Base-by-base conservation (phyloP, 768 basidiomycete species). In the Pulveroboletus frians region DNA sequence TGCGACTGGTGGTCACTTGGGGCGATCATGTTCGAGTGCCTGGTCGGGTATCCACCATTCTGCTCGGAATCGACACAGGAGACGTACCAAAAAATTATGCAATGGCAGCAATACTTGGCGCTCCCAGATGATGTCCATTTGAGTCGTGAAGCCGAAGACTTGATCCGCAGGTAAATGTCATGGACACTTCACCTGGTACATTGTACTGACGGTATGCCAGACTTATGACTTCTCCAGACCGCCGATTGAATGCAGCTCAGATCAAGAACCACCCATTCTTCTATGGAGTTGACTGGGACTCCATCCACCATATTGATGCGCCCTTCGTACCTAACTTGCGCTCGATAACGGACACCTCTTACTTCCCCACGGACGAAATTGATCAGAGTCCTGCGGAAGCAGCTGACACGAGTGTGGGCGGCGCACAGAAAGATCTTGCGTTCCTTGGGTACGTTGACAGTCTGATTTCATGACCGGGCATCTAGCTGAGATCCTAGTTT, bases 1-100 rank as follows among this genome's bases (percentile, higher is more conserved):
- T 97, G 94, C 62, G 96, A 99, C 68, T 98, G 94, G 93, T 99
- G 96, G 96, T 96, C 94, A 8, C 77, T 98, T 26, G 96, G 96
- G 5, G 91, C 93, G 15, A 97, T 98, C 73, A 94, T 92, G 88
- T 99, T 96, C 66, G 95, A 98, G 70, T 96, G 88, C 68, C 73
- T 98, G 20, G 91, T 98, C 56, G 96, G 96, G 47, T 98, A 96
- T 68, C 92, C 94, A 20, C 93, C 92, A 0, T 94, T 97, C 73
- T 97, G 92, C 69, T 92, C 84, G 3, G 93, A 98, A 66, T 88
- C 88, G 45, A 93, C 96, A 18, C 92, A 95, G 59, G 95, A 98
- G 57, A 97, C 94, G 20, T 99, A 99, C 69, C 84, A 94, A 62
- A 98, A 97, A 72, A 98, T 98, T 56, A 84, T 95, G 71, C 87